phyloP scores from a whole-genome alignment of 2,329 filamentous ascomycete genomes.

The Hypoxylon sp. region DNA sequence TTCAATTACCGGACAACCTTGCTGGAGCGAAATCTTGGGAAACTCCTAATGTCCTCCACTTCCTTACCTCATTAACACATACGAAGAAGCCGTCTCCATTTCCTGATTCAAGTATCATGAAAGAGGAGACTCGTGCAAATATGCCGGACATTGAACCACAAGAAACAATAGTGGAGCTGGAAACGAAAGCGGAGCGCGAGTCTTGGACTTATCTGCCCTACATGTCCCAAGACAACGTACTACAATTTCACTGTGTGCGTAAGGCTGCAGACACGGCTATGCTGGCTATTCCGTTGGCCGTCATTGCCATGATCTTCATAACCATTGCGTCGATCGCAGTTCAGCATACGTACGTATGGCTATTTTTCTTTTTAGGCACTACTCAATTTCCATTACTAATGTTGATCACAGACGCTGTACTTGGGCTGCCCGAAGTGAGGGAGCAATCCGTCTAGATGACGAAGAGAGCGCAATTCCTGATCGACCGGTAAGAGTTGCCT shows the following conservation, averaged over 20 bases:
- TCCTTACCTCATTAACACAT: conserved; percentile 44
- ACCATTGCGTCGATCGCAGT: conserved; percentile 47
- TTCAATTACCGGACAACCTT: conserved; percentile 40
- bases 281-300: conserved; percentile 45
- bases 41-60: conserved; percentile 44
- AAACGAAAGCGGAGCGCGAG: conserved; percentile 51
- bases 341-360: conserved; percentile 50
- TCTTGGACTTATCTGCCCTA: conserved; percentile 49
- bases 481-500: conserved; percentile 11
- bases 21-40: conserved; percentile 42
- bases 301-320: conserved; percentile 44
- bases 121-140: conserved; percentile 50
- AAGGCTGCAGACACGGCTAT: conserved; percentile 50
- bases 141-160: conserved; percentile 44
- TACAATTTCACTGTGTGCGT: conserved; percentile 49
- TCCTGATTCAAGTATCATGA: conserved; percentile 50
- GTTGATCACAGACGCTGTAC: conserved; percentile 37
- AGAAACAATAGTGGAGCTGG: conserved; percentile 51
- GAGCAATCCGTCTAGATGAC: conserved; percentile 48
- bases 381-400: conserved; percentile 30
- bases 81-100: conserved; percentile 46
- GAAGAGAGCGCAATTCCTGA: conserved; percentile 28
- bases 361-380: neutral
- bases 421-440: conserved; percentile 35
- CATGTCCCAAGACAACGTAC: conserved; percentile 45